These are phyloP conservation scores for Cenococcum geophilum DNA, from an alignment of 495 filamentous ascomycete genomes.

Conservation along the genomic window DNA sequence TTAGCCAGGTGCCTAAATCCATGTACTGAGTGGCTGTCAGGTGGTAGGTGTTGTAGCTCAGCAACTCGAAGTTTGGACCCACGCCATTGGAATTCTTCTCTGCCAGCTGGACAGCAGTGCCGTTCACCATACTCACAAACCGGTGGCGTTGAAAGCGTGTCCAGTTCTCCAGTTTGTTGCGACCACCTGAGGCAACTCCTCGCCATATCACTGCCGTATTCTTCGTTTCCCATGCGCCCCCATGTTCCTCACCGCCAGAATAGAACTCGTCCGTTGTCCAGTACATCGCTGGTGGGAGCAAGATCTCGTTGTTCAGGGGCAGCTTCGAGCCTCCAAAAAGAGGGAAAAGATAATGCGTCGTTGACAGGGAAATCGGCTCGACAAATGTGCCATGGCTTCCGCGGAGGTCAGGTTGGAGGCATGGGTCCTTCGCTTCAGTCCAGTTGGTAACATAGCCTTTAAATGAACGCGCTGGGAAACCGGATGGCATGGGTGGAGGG, in stretches of 20 bases:
- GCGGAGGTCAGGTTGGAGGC: constrained; percentile 35
- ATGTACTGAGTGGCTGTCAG: constrained; percentile 22
- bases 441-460: constrained; percentile 39
- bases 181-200: constrained; percentile 63
- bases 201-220: constrained; percentile 56
- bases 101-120: constrained; percentile 48
- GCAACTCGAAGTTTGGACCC: constrained; percentile 33
- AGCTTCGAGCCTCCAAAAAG: constrained; percentile 75
- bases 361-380: constrained; percentile 54
- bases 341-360: constrained; percentile 55
- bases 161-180: constrained; percentile 58
- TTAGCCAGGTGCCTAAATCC: constrained; percentile 35
- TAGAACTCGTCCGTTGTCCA: constrained; percentile 66
- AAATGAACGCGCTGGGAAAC: constrained; percentile 27
- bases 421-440: constrained; percentile 35
- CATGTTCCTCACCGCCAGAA: constrained; percentile 46
- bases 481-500: constrained; percentile 24
- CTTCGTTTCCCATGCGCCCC: constrained; percentile 54
- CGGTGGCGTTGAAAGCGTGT: constrained; percentile 66
- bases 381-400: constrained; percentile 65
- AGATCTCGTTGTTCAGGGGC: constrained; percentile 73
- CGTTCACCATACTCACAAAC: constrained; percentile 63
- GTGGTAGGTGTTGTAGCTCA: constrained; percentile 30
- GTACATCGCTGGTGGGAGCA: constrained; percentile 79
- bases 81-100: constrained; percentile 18